Conservation (phyloP, 73 alveolate genomes). For the Paraurostyla sp. region DNA sequence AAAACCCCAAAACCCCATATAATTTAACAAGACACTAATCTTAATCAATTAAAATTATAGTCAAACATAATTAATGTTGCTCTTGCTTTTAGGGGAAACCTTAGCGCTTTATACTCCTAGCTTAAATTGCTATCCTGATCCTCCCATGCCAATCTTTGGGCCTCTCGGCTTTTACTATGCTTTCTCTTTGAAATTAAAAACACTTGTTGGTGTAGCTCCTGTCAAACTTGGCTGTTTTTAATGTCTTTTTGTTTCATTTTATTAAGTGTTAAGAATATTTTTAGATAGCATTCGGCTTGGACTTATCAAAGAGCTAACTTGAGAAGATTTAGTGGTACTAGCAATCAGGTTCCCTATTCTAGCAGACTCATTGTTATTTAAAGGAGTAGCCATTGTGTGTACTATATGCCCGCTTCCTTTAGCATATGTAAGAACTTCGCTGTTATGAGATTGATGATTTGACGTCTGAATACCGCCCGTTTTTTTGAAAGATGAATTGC, state of each 20-base stretch:
- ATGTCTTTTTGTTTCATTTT: too few species aligned
- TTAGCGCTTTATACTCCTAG: slow-evolving; percentile 6
- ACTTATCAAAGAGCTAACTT: too few species aligned
- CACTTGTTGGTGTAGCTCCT: too few species aligned
- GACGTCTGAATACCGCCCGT: background rate
- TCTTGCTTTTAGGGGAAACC: slow-evolving; percentile 36
- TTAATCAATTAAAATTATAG: slow-evolving; percentile 3
- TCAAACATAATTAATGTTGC: too few species aligned
- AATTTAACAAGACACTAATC: background rate
- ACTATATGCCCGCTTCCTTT: background rate
- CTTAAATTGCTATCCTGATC: slow-evolving; percentile 9
- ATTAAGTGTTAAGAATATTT: too few species aligned
- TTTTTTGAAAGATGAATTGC: slow-evolving; percentile 8
- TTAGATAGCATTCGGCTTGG: too few species aligned
- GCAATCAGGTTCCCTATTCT: too few species aligned
- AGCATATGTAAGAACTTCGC: background rate
- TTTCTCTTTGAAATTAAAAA: background rate
- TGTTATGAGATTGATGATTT: background rate
- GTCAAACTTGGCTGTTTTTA: too few species aligned
- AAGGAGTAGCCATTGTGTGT: too few species aligned
- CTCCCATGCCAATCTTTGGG: slow-evolving; percentile 28
- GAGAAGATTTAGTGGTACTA: too few species aligned
- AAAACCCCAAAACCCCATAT: background rate
- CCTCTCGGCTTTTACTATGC: slow-evolving; percentile 10
- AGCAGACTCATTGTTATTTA: too few species aligned